Conservation (phyloP, 805 yeast species). For the Lachancea fermentati region DNA sequence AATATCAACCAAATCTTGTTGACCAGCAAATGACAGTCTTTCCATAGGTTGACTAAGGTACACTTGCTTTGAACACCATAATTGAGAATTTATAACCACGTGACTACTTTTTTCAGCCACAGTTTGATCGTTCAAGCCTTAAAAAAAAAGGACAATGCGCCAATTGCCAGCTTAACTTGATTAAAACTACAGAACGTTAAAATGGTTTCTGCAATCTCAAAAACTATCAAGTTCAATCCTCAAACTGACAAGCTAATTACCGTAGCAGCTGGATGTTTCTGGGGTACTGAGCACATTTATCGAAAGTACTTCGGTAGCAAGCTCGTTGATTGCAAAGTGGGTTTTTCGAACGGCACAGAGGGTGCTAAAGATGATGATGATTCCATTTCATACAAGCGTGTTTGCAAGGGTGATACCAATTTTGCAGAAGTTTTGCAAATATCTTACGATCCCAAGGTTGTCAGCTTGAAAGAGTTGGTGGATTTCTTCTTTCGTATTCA, state of each 20-base stretch:
- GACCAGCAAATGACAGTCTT: too few relatives aligned
- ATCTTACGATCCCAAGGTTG: constrained; percentile 66
- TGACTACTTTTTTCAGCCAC: too few relatives aligned
- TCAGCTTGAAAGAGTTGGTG: constrained; percentile 55
- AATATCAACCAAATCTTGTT: too few relatives aligned
- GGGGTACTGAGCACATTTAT: constrained; percentile 87
- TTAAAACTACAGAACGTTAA: too few relatives aligned
- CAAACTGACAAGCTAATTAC: constrained; percentile 50
- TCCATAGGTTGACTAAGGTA: too few relatives aligned
- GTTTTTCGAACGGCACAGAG: constrained; percentile 76
- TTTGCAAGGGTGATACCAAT: constrained; percentile 71
- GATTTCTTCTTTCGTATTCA: constrained; percentile 88
- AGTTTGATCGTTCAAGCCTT: too few relatives aligned
- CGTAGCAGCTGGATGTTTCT: constrained; percentile 68
- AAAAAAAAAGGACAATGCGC: too few relatives aligned
- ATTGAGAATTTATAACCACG: too few relatives aligned
- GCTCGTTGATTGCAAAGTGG: constrained; percentile 74
- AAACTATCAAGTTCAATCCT: constrained; percentile 37
- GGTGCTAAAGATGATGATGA: constrained; percentile 37
- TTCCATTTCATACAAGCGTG: constrained; percentile 51
- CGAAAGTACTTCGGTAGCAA: constrained; percentile 59
- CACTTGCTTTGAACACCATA: too few relatives aligned
- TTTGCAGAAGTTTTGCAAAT: constrained; percentile 81
- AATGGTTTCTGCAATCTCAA: constrained; percentile 32
- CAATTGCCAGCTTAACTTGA: too few relatives aligned